A percentile compares a stretch with the other conserved stretches of the same genome.
Evolutionary conservation across 306 rosid genomes (phyloP).

Genomic region (Hylodesmum podocarpum): DNA sequence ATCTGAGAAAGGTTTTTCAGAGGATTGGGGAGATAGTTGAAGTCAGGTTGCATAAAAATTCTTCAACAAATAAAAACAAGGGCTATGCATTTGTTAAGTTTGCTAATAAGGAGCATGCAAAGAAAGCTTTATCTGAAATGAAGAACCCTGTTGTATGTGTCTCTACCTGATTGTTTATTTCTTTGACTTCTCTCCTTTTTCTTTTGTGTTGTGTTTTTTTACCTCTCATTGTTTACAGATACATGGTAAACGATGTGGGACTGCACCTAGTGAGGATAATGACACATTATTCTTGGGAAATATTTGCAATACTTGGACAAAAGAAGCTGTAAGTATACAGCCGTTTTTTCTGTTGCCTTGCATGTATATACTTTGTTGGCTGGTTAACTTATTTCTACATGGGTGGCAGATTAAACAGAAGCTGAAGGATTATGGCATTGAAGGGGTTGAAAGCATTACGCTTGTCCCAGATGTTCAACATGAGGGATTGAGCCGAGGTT

Average conservation of each 20-base stretch:
- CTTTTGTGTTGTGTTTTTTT: conserved; percentile 14
- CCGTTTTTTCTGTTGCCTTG: conserved; percentile 18
- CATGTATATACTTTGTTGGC: conserved; percentile 9
- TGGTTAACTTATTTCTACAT: conserved; percentile 31
- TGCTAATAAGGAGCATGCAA: conserved; percentile 67
- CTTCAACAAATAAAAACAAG: conserved; percentile 61
- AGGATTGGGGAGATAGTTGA: conserved; percentile 79
- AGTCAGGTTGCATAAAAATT: conserved; percentile 69
- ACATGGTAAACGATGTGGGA: conserved; percentile 74
- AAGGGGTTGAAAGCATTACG: conserved; percentile 69
- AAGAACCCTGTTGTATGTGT: conserved; percentile 77
- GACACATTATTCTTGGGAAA: conserved; percentile 77
- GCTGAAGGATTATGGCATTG: conserved; percentile 70
- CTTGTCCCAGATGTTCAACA: conserved; percentile 64
- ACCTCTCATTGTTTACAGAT: conserved; percentile 48
- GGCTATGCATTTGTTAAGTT: conserved; percentile 82
- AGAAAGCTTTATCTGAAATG: conserved; percentile 73
- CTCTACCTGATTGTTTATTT: conserved; percentile 26
- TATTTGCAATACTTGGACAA: conserved; percentile 84
- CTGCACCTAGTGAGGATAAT: conserved; percentile 75
- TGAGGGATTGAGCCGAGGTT: conserved; percentile 75
- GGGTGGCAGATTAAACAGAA: conserved; percentile 66
- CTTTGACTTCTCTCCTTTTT: conserved; percentile 3
- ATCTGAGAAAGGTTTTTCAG: conserved; percentile 66
- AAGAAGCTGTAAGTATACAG: conserved; percentile 63